These are phyloP conservation scores for Microdochium nivale DNA, from an alignment of 2,329 filamentous ascomycete species.

Conservation along the genomic window DNA sequence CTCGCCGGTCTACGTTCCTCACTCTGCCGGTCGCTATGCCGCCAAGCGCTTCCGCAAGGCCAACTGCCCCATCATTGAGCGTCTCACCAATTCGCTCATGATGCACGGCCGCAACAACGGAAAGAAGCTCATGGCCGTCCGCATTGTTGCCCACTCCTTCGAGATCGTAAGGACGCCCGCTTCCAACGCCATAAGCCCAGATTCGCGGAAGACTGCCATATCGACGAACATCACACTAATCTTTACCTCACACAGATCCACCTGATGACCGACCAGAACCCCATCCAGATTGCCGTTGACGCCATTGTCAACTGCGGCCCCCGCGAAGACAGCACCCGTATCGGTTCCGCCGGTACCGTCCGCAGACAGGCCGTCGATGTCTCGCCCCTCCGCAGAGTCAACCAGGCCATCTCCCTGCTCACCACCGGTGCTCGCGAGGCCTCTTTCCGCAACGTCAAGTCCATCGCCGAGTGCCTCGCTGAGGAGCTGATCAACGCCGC, in stretches of 20 bases:
- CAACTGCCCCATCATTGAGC: slow-evolving; percentile 99
- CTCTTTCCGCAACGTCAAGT: slow-evolving; percentile 99
- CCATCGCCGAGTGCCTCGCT: slow-evolving; percentile 97
- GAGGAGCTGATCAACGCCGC: slow-evolving; percentile 99
- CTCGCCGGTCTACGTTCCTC: slow-evolving; percentile 96
- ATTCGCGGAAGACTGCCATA: background rate
- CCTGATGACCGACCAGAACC: slow-evolving; percentile 99
- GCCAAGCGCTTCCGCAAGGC: slow-evolving; percentile 99
- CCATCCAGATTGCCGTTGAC: slow-evolving; percentile 98
- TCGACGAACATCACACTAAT: slow-evolving; percentile 6
- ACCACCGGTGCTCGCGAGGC: slow-evolving; percentile 99
- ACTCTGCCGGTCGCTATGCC: slow-evolving; percentile 97
- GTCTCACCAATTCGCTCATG: slow-evolving; percentile 99
- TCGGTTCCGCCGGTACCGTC: slow-evolving; percentile 98
- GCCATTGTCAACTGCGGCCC: slow-evolving; percentile 99
- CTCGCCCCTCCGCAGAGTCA: slow-evolving; percentile 96
- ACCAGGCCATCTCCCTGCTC: slow-evolving; percentile 98
- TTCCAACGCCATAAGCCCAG: slow-evolving; percentile 7
- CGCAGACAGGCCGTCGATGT: slow-evolving; percentile 99
- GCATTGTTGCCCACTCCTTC: slow-evolving; percentile 97
- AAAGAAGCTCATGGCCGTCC: slow-evolving; percentile 99
- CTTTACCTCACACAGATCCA: slow-evolving; percentile 70
- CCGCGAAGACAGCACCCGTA: slow-evolving; percentile 99
- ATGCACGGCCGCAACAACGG: slow-evolving; percentile 99
- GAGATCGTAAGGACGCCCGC: slow-evolving; percentile 75